Evolutionary conservation across 805 yeast genomes (phyloP).

Genomic region (Metschnikowia shivogae): DNA sequence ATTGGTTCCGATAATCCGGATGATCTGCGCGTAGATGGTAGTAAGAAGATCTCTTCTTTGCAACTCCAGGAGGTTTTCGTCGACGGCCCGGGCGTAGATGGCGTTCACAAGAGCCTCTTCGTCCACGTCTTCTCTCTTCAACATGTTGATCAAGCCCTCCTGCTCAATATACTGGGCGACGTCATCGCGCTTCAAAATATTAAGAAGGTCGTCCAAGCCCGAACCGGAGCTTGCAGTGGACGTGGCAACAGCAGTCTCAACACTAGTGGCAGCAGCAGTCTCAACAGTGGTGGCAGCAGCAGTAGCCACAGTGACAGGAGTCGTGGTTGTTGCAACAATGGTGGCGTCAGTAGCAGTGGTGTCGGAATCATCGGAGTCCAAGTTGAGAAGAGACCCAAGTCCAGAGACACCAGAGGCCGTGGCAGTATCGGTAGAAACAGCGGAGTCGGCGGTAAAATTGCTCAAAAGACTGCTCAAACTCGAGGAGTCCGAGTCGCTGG

Average conservation of each 20-base stretch:
- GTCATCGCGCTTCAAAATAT: conserved; percentile 14
- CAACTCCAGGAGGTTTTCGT: background rate
- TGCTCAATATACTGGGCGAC: conserved; percentile 4
- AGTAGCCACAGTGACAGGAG: background rate
- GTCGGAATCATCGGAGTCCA: background rate
- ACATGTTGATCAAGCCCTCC: conserved; percentile 7
- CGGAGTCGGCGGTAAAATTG: background rate
- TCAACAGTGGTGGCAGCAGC: conserved; percentile 6
- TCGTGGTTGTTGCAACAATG: background rate
- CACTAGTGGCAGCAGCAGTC: conserved; percentile 8
- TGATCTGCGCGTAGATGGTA: conserved; percentile 11
- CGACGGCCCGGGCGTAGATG: conserved; percentile 5
- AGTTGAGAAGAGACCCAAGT: conserved; percentile 1
- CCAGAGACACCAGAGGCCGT: conserved; percentile 2
- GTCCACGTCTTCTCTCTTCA: conserved; percentile 12
- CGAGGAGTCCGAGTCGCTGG: background rate
- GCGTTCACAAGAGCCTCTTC: conserved; percentile 5
- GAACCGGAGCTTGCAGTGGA: conserved; percentile 10
- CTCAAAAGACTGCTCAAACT: conserved; percentile 6
- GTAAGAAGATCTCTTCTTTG: conserved; percentile 12
- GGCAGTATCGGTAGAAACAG: conserved; percentile 4
- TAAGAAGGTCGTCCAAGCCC: conserved; percentile 10
- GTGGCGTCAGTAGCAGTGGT: background rate
- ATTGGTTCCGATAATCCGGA: conserved; percentile 18
- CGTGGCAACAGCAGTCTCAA: conserved; percentile 8